Conservation (phyloP, 805 yeast species). For the Barnettozyma pratensis region DNA sequence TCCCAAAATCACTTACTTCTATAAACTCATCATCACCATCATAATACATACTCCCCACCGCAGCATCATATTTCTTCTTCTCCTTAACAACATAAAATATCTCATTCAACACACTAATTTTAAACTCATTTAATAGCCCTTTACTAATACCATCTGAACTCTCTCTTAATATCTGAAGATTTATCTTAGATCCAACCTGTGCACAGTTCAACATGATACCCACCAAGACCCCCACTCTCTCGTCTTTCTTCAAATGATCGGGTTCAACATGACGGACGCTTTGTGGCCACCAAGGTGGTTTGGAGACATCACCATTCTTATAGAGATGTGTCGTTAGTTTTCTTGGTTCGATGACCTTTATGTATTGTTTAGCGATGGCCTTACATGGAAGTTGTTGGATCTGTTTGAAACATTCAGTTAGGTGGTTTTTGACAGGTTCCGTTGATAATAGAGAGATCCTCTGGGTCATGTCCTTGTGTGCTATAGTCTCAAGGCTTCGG, state of each 20-base stretch:
- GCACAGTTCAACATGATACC: constrained; percentile 26
- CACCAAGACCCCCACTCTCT: constrained; percentile 47
- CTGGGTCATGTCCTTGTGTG: neutral
- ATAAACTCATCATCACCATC: neutral
- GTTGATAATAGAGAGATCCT: neutral
- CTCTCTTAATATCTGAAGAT: constrained; percentile 3
- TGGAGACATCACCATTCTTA: constrained; percentile 40
- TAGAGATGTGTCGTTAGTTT: constrained; percentile 65
- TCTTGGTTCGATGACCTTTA: constrained; percentile 56
- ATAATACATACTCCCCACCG: neutral
- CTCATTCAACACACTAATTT: constrained; percentile 12
- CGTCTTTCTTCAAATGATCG: constrained; percentile 60
- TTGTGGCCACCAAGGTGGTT: constrained; percentile 72
- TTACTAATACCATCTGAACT: neutral
- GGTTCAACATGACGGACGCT: constrained; percentile 62
- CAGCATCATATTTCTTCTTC: neutral
- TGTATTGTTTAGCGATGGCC: constrained; percentile 61
- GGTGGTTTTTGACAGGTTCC: neutral
- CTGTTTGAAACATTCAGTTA: constrained; percentile 12
- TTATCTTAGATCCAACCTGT: neutral
- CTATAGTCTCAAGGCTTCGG: neutral
- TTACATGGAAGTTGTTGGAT: constrained; percentile 50
- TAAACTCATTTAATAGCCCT: constrained; percentile 1
- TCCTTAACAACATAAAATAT: constrained; percentile 9
- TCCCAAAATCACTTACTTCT: constrained; percentile 2